Base-by-base conservation (phyloP, 306 rosid species). In the Dryas octopetala region DNA sequence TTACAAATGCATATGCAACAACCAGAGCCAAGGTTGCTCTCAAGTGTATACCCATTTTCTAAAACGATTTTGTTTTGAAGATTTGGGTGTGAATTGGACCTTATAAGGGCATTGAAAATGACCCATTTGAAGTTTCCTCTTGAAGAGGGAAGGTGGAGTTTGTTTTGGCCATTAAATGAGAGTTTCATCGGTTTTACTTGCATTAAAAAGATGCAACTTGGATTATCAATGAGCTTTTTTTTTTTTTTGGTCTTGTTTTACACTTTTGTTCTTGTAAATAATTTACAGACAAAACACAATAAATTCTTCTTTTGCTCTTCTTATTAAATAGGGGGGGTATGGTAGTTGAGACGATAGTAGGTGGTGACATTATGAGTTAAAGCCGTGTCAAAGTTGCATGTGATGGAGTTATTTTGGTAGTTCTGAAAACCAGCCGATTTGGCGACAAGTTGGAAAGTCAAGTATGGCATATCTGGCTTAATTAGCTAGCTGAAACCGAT, bases 131-230 rank as follows among this genome's bases (percentile, higher is more conserved):
- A 76, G 62, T 8, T 70, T 58, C 49, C 53, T 78, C 77, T 77
- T 87, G 70, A 88, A 83, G 89, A 49, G 64, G 91, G 91, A 83
- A 51, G 98, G 66, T 91, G 90, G 96, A 40, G 74, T 96, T 84
- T 89, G 85, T 85, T 62, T 59, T 45, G 40, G 74, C 77, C 77
- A 85, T 87, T 91, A 83, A 93, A 91, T 87, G 82, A 41, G 79
- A 64, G 73, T 65, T 69, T 68, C 54, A 16, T 19, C 77, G 11
- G 87, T 66, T 83, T 74, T 43, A 79, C 54, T 40, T 67, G 70
- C 76, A 59, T 64, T 85, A 32, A 80, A 45, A 61, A 19, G 2
- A 32, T 32, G 38, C 38, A 32, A 2, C 38, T 32, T 32, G 38
- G 38, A 32, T 32, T 32, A 32, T 32, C 1, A 32, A 32, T 32